phyloP scores from a whole-genome alignment of 495 filamentous ascomycete species.

The Neurospora cerealis region DNA sequence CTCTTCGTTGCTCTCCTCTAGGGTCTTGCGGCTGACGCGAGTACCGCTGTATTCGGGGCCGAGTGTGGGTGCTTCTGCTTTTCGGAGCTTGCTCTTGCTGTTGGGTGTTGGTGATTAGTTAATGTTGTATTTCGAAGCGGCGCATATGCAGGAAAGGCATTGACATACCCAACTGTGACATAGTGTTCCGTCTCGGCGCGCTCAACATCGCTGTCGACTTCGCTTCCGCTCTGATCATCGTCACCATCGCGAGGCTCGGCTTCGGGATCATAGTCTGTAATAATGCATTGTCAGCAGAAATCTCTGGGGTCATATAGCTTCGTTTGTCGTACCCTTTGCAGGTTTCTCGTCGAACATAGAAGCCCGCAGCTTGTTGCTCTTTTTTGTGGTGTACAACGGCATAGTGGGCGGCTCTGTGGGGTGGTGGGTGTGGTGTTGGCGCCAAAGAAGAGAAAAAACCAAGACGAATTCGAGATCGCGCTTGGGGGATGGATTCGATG shows the following conservation, averaged over 20 bases:
- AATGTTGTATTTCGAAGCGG: neutral
- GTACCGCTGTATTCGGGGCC: constrained; percentile 79
- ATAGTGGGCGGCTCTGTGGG: constrained; percentile 13
- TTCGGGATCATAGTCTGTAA: constrained; percentile 81
- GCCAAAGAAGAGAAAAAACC: neutral
- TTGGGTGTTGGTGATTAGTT: constrained; percentile 29
- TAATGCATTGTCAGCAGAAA: neutral
- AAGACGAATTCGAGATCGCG: neutral
- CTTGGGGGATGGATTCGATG: neutral
- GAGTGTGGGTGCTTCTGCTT: constrained; percentile 50
- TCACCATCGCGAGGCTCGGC: constrained; percentile 46
- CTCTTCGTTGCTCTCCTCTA: constrained; percentile 36
- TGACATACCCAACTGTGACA: constrained; percentile 57
- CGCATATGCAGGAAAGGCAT: neutral
- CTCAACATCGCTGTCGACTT: constrained; percentile 32
- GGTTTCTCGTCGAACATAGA: constrained; percentile 31
- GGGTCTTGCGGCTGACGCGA: constrained; percentile 61
- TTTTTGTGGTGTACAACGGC: constrained; percentile 19
- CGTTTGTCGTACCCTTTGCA: constrained; percentile 22
- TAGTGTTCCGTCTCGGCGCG: constrained; percentile 72
- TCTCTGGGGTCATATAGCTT: neutral
- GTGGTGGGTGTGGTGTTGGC: neutral
- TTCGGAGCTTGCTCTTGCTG: constrained; percentile 79
- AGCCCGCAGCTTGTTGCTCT: constrained; percentile 26
- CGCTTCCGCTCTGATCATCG: constrained; percentile 40